A percentile compares a stretch with the other conserved stretches of the same genome.
Evolutionary conservation across 2,329 filamentous ascomycete species (phyloP).

Genomic region (Pseudogymnoascus sp.): DNA sequence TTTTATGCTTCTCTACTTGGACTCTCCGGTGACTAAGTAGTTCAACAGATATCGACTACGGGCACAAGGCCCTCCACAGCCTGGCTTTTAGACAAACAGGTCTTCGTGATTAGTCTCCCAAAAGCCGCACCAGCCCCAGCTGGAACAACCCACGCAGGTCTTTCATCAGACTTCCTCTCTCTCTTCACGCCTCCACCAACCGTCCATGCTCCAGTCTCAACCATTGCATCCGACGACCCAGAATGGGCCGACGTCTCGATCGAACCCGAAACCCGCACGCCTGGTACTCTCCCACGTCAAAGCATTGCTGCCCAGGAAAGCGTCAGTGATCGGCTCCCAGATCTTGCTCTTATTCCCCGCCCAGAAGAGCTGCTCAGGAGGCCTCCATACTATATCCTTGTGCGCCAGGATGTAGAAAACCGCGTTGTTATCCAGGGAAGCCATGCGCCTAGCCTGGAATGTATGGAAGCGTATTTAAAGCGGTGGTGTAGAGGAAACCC

Average conservation of each 20-base stretch:
- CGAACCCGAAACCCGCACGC: conserved; percentile 20
- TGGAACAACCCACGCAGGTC: conserved; percentile 14
- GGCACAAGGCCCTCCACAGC: conserved; percentile 27
- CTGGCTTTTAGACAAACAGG: conserved; percentile 33
- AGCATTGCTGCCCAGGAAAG: conserved; percentile 28
- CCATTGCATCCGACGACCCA: conserved; percentile 29
- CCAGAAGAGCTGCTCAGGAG: conserved; percentile 41
- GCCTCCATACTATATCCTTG: conserved; percentile 41
- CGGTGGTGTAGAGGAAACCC: conserved; percentile 41
- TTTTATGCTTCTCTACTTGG: conserved; percentile 11
- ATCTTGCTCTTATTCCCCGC: conserved; percentile 34
- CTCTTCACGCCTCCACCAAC: conserved; percentile 25
- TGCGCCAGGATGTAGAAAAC: conserved; percentile 27
- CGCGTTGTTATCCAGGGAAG: conserved; percentile 39
- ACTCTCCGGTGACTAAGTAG: not conserved
- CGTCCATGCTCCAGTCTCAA: conserved; percentile 8
- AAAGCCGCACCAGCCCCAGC: conserved; percentile 26
- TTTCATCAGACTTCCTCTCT: conserved; percentile 29
- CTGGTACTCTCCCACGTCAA: conserved; percentile 24
- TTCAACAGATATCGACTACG: conserved; percentile 20
- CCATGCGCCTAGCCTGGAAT: conserved; percentile 39
- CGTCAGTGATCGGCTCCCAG: conserved; percentile 34
- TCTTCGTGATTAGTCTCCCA: conserved; percentile 36
- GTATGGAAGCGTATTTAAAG: conserved; percentile 40
- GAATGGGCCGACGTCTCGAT: conserved; percentile 38